These are phyloP conservation scores for Penicillium macrosclerotiorum DNA, from an alignment of 495 filamentous ascomycete species.

Conservation along the genomic window DNA sequence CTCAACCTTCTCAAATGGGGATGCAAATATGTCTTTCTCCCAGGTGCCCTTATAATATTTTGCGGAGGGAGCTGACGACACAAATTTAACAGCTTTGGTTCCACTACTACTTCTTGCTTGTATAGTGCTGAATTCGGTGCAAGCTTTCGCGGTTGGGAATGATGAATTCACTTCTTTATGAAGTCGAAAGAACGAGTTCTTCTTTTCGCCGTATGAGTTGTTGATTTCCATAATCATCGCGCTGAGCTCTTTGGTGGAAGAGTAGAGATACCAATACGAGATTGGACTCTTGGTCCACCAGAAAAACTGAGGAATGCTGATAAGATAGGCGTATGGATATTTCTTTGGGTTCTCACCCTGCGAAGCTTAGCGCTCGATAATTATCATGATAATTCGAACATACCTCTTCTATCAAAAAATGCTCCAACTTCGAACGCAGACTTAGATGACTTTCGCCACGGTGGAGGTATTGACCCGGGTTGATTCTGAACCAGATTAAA, in stretches of 20 bases:
- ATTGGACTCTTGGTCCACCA: constrained; percentile 77
- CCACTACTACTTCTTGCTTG: background rate
- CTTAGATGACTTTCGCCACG: constrained; percentile 12
- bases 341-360: constrained; percentile 14
- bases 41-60: constrained; percentile 16
- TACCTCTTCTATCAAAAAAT: constrained; percentile 15
- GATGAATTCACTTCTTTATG: constrained; percentile 1
- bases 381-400: background rate
- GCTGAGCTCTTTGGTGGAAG: constrained; percentile 50
- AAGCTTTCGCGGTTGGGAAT: background rate
- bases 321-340: constrained; percentile 61
- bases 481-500: constrained; percentile 17
- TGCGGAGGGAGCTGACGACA: constrained; percentile 8
- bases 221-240: constrained; percentile 74
- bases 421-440: constrained; percentile 15
- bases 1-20: constrained; percentile 26
- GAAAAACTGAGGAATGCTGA: constrained; percentile 67
- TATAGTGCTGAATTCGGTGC: background rate
- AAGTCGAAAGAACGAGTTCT: constrained; percentile 31
- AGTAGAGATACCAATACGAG: constrained; percentile 80
- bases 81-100: constrained; percentile 1
- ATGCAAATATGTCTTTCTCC: constrained; percentile 20
- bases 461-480: constrained; percentile 14
- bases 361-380: background rate
- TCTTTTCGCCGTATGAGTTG: constrained; percentile 73